Conservation (phyloP, 2,329 filamentous ascomycete species). For the Fusarium sp. region DNA sequence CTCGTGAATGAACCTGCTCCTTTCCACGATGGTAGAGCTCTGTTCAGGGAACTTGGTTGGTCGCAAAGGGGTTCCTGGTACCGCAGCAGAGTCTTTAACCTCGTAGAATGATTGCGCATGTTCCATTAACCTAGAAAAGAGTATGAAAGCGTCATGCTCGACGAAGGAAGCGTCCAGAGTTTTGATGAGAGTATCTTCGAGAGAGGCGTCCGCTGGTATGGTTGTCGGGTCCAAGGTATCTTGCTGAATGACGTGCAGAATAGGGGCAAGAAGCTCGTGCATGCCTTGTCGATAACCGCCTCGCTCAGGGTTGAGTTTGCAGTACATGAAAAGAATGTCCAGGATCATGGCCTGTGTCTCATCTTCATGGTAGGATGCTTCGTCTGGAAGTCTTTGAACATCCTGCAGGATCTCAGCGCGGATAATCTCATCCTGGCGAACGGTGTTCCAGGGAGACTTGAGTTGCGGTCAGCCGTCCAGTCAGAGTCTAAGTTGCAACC, state of each 20-base stretch:
- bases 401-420: constrained; percentile 94
- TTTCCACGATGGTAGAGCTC: constrained; percentile 77
- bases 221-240: constrained; percentile 76
- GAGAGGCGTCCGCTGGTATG: constrained; percentile 48
- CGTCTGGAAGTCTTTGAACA: constrained; percentile 92
- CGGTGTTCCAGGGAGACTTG: constrained; percentile 90
- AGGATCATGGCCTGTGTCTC: constrained; percentile 83
- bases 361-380: constrained; percentile 86
- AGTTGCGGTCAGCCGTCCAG: constrained; percentile 17
- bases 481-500: background rate
- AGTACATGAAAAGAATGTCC: constrained; percentile 93
- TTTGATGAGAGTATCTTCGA: constrained; percentile 69
- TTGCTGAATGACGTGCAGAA: constrained; percentile 84
- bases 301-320: constrained; percentile 87
- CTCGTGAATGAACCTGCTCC: constrained; percentile 90
- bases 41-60: constrained; percentile 49
- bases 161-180: constrained; percentile 79
- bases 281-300: constrained; percentile 97
- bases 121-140: constrained; percentile 91
- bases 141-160: constrained; percentile 89
- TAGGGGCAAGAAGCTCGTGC: constrained; percentile 93
- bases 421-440: constrained; percentile 85
- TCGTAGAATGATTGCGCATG: constrained; percentile 90
- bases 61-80: constrained; percentile 28
- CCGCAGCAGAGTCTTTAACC: constrained; percentile 53